Evolutionary conservation across 306 rosid species (phyloP).

Genomic region (Cicer chorassanicum): DNA sequence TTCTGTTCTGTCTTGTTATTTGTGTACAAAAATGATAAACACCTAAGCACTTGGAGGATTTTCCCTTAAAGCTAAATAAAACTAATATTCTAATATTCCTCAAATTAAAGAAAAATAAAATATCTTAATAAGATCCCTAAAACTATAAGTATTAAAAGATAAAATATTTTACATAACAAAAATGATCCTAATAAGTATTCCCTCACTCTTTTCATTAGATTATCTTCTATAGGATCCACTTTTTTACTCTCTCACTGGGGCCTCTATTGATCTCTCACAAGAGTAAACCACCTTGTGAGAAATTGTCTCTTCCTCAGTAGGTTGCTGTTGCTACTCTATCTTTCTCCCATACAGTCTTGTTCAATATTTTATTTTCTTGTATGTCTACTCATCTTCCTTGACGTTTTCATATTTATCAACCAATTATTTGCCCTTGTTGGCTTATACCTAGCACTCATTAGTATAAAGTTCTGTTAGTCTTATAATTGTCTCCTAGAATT

Average conservation of each 20-base stretch:
- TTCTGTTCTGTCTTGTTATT: background rate
- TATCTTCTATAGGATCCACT: conserved; percentile 1
- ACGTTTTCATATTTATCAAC: background rate
- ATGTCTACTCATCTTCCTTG: background rate
- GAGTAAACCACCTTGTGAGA: conserved; percentile 19
- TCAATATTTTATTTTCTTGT: no score
- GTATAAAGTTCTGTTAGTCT: no score
- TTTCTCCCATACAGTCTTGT: background rate
- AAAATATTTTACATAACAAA: no score
- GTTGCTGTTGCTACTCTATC: conserved; percentile 3
- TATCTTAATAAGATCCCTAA: background rate
- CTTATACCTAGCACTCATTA: background rate
- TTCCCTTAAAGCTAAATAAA: background rate
- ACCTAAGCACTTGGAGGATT: background rate
- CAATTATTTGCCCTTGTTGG: background rate
- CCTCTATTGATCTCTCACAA: conserved; percentile 5
- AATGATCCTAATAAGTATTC: background rate
- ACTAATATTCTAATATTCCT: background rate
- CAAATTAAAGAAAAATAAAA: background rate
- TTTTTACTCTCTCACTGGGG: background rate
- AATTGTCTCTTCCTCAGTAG: conserved; percentile 4
- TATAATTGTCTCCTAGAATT: no score
- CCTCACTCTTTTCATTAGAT: background rate
- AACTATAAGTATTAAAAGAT: no score
- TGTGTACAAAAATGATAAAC: background rate